Base-by-base conservation (phyloP, 257 asterid species). In the Leptodermis oblonga region DNA sequence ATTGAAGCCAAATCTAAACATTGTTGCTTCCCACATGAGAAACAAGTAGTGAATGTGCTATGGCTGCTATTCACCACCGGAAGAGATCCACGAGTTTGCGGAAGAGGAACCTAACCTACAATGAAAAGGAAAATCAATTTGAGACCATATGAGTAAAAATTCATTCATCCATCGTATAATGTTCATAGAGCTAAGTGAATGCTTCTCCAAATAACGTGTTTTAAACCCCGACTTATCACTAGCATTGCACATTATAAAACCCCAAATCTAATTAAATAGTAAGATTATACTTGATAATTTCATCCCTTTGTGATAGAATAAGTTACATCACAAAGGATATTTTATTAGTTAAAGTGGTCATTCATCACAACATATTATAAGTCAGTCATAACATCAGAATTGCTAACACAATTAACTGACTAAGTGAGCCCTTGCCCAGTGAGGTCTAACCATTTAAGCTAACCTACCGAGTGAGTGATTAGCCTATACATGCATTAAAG, bases 81-180 rank as follows among this genome's bases (percentile, higher is more conserved):
- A 97, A 94, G 42, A 94, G 97, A 79, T 94, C 99, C 97, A 94
- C 89, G 56, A 94, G 92, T 71, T 91, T 91, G 70, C 90, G 95
- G 76, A 94, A 94, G 17, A 94, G 97, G 78, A 94, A 97, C 83
- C 83, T 94, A 74, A 94, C 99, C 99, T 94, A 92, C 82, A 86
- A 37, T 61, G 58, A 20, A 72, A 28, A 36, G 39, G 61, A 67
- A 52, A 73, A 75, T 34, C 11, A 64, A 69, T 39, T 23, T 51
- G 2, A 56, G 41, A 42, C 11, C 7, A 39, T 36, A 17, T n/a
- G 20, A 56, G 34, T 22, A 11, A 37, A 55, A 39, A 13, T 25
- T 34, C 11, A 26, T 18, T 20, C 56, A 43, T 65, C 49, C 25
- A 7, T 18, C n/a, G 34, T 37, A 62, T 31, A 34, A 42, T 4